Percentiles rank a stretch among this genome's conserved stretches.
phyloP scores from a whole-genome alignment of 2,329 filamentous ascomycete species.

The Passalora sequoiae region DNA sequence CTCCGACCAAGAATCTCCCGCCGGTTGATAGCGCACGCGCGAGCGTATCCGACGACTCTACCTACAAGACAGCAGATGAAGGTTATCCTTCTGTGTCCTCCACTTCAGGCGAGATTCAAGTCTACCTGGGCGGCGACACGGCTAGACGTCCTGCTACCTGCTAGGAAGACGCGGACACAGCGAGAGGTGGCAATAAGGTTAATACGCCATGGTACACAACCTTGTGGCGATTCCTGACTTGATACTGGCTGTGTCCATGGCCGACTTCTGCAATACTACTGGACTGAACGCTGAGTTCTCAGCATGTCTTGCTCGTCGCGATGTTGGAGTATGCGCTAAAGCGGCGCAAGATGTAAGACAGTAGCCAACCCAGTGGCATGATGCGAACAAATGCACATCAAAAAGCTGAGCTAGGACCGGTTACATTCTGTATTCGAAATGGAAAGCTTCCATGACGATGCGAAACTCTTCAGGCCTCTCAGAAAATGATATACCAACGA shows the following conservation, averaged over 20 bases:
- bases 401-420: not conserved
- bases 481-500: too few species aligned
- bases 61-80: too few species aligned
- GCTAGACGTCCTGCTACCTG: constrained; percentile 7
- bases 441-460: not conserved
- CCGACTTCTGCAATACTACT: not conserved
- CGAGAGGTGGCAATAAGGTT: constrained; percentile 7
- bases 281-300: not conserved
- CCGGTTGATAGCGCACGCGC: not conserved
- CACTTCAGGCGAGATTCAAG: constrained; percentile 16
- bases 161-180: constrained; percentile 21
- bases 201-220: constrained; percentile 1
- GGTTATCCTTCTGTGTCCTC: not conserved
- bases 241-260: constrained; percentile 1
- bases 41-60: not conserved
- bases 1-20: constrained; percentile 8
- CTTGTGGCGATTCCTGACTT: not conserved
- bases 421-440: not conserved
- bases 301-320: not conserved
- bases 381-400: too few species aligned
- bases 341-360: not conserved
- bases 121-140: constrained; percentile 12
- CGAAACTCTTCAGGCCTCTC: too few species aligned
- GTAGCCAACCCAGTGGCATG: not conserved
- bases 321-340: not conserved